phyloP scores from a whole-genome alignment of 2,329 filamentous ascomycete species.

The Ophiostoma perfectum region DNA sequence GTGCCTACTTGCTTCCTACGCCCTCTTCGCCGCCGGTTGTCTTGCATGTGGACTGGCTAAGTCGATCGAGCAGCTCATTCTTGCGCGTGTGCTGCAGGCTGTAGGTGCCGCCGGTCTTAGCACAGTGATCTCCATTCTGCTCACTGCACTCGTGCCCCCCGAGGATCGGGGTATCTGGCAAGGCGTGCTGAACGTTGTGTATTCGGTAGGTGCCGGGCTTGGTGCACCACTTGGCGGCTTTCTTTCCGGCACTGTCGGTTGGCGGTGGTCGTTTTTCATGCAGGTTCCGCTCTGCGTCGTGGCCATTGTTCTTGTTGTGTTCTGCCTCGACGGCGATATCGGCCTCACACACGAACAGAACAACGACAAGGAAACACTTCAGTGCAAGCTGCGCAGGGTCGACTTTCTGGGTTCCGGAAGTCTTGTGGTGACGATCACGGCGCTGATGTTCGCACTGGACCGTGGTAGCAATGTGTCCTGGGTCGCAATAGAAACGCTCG shows the following conservation, averaged over 20 bases:
- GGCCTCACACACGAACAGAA: neutral
- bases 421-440: conserved; percentile 19
- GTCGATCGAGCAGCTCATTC: conserved; percentile 40
- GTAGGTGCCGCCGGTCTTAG: conserved; percentile 61
- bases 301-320: conserved; percentile 10
- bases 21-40: conserved; percentile 32
- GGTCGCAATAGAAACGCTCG: conserved; percentile 17
- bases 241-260: conserved; percentile 14
- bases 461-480: conserved; percentile 23
- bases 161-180: conserved; percentile 61
- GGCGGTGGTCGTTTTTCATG: conserved; percentile 19
- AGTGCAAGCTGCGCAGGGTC: conserved; percentile 14
- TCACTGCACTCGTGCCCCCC: conserved; percentile 58
- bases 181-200: conserved; percentile 57
- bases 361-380: conserved; percentile 1
- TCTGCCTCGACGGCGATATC: conserved; percentile 8
- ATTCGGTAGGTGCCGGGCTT: conserved; percentile 19
- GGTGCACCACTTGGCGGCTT: conserved; percentile 19
- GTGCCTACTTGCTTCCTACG: conserved; percentile 55
- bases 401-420: conserved; percentile 22
- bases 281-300: conserved; percentile 14
- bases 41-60: conserved; percentile 51
- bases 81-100: conserved; percentile 36
- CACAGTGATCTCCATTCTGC: conserved; percentile 55
- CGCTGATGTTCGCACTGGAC: conserved; percentile 22